Evolutionary conservation across 116 monocot genomes (phyloP).

Genomic region (Thalassia testudinum): DNA sequence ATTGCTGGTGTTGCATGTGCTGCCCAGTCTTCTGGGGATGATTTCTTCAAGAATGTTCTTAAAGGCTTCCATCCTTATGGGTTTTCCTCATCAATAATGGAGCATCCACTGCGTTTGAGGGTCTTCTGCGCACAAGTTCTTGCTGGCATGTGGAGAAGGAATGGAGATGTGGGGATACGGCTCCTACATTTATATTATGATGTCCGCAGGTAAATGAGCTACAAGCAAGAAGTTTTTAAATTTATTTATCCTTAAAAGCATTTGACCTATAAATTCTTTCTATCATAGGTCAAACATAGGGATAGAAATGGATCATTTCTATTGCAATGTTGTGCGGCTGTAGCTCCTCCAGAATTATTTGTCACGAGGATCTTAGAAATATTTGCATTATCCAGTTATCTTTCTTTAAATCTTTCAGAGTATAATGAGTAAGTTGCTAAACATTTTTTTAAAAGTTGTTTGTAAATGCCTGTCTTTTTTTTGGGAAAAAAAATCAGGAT

Average conservation of each 20-base stretch:
- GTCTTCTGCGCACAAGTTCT: constrained; percentile 89
- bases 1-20: background rate
- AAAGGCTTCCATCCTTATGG: constrained; percentile 42
- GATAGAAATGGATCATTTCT: constrained; percentile 75
- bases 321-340: constrained; percentile 93
- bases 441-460: constrained; percentile 9
- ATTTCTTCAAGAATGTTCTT: constrained; percentile 53
- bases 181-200: constrained; percentile 53
- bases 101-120: constrained; percentile 73
- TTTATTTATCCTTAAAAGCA: background rate
- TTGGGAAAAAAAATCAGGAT: no score
- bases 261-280: no score
- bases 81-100: constrained; percentile 78
- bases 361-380: constrained; percentile 69
- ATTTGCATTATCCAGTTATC: constrained; percentile 73
- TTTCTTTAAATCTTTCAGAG: constrained; percentile 38
- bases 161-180: constrained; percentile 61
- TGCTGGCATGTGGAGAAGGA: constrained; percentile 97
- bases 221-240: no score
- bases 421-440: constrained; percentile 56
- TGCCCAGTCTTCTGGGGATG: constrained; percentile 7
- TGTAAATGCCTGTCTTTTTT: no score
- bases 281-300: constrained; percentile 22
- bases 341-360: constrained; percentile 87
- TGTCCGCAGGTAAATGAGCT: constrained; percentile 41